These are phyloP conservation scores for Triglochin maritima DNA, from an alignment of 106 monocot genomes.

Conservation along the genomic window DNA sequence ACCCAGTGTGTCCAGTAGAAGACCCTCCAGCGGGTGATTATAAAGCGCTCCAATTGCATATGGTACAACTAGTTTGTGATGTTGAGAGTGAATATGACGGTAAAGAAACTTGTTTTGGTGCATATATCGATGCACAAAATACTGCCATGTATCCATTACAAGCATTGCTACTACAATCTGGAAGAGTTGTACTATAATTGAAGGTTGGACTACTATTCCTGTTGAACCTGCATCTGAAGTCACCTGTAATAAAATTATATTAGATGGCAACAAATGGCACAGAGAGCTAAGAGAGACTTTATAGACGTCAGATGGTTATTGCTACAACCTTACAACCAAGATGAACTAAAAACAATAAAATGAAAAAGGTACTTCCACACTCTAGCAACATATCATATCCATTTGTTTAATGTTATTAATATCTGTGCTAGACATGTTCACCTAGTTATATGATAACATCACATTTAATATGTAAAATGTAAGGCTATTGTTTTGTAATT, in stretches of 20 bases:
- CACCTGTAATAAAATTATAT: not conserved
- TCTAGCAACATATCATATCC: too few relatives aligned
- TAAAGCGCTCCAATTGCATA: constrained; percentile 61
- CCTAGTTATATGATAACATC: too few relatives aligned
- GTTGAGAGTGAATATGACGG: constrained; percentile 61
- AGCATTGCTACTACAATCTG: constrained; percentile 72
- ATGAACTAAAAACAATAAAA: too few relatives aligned
- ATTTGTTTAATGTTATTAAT: too few relatives aligned
- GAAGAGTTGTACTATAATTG: constrained; percentile 29
- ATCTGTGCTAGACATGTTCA: too few relatives aligned
- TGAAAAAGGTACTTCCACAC: too few relatives aligned
- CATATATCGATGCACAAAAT: constrained; percentile 84
- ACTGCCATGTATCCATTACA: constrained; percentile 84
- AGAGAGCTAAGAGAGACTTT: too few relatives aligned
- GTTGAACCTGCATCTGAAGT: constrained; percentile 14
- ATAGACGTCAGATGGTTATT: too few relatives aligned
- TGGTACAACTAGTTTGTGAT: constrained; percentile 49
- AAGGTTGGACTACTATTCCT: constrained; percentile 17
- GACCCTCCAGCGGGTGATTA: constrained; percentile 61
- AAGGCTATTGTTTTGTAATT: too few relatives aligned
- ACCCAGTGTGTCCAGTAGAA: constrained; percentile 52
- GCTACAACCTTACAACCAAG: too few relatives aligned
- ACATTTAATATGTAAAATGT: too few relatives aligned
- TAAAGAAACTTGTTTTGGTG: constrained; percentile 81
- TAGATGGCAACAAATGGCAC: too few relatives aligned